Evolutionary conservation across 1,284 basidiomycete genomes (phyloP), one percentile per base, ranked within the genome.

Genomic region (Entoloma clypeatum): DNA sequence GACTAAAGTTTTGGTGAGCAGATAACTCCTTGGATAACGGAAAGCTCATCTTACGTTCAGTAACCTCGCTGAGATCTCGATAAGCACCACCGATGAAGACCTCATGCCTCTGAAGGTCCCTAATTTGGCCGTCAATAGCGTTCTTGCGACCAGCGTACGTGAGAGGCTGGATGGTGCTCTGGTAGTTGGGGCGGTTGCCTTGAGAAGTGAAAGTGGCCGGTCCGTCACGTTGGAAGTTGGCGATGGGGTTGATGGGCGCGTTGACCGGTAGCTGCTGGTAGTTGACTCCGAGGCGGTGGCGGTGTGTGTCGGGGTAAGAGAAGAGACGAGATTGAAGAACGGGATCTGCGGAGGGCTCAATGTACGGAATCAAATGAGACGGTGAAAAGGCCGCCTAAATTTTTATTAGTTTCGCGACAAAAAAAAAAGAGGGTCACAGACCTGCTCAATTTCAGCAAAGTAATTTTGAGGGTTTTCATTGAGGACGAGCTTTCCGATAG

Each of bases 261-360:
- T 97, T 96, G 59, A 94, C 85, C 4, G 92, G 92, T 9, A 97
- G 70, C 60, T 95, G 90, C 56, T 82, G 67, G 71, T 95, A 94
- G 75, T 96, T 96, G 45, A 65, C 55, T 26, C 91, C 90, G 32
- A 92, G 79, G 58, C 84, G 83, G 71, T 93, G 85, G 47, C 91
- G 81, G 64, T 95, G 92, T 5, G 93, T 90, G 63, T 96, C 93
- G 4, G 92, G 89, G 74, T 97, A 97, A 7, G 90, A 91, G 81
- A 95, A 96, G 28, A 96, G 77, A 48, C 93, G 88, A 19, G 86
- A 86, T 64, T 96, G 93, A 49, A 96, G 74, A 47, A 96, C 87
- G 11, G 93, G 93, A 65, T 96, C 93, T 25, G 82, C 78, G 11
- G 86, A 84, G 24, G 91, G 77, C 71, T 95, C 93, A 55, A 93